Evolutionary conservation across 352 stramenopile genomes (phyloP), one percentile per base, ranked within the genome.

Genomic region (Thalassiosira mediterranea): DNA sequence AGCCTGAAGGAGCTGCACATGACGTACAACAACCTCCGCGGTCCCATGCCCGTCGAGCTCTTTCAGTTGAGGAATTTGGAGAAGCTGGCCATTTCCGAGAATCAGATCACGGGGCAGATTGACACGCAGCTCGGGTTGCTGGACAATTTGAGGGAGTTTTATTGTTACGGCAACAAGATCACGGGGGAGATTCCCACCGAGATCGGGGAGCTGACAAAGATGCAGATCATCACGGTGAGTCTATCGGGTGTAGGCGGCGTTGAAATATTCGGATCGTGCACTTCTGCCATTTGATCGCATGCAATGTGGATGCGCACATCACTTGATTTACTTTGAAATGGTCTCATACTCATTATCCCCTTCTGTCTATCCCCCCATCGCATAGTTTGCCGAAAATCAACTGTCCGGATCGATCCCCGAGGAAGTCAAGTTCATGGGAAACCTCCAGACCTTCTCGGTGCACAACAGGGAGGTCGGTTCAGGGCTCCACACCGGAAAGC

Each of bases 91-190:
- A 62, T 92, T 2, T 85, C 64, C 48, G 72, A 91, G 58, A 92
- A 92, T 64, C 56, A 56, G 34, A 57, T 94, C 5, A 72, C 44
- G 5, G 85, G 86, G 3, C 54, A 49, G 28, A 71, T 94, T 25
- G 76, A 84, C 13, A 66, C 62, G 0, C 49, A 69, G 13, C 58
- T 93, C 64, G 84, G 80, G 19, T 54, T 32, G 10, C 47, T 92
- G 11, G 73, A 63, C 5, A 59, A 70, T 26, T 59, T 94, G 1
- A 57, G 76, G 19, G 76, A 90, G 40, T 80, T 93, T 17, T 93
- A 90, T 67, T 76, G 88, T 28, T 89, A 91, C 59, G 72, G 77
- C 2, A 94, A 94, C 72, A 29, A 82, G 21, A 75, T 94, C n/a
- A 84, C 69, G 17, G 87, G 87, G 29, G 62, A 34, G 1, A 86